phyloP scores from a whole-genome alignment of 495 filamentous ascomycete genomes.

The Penicillium silybi region DNA sequence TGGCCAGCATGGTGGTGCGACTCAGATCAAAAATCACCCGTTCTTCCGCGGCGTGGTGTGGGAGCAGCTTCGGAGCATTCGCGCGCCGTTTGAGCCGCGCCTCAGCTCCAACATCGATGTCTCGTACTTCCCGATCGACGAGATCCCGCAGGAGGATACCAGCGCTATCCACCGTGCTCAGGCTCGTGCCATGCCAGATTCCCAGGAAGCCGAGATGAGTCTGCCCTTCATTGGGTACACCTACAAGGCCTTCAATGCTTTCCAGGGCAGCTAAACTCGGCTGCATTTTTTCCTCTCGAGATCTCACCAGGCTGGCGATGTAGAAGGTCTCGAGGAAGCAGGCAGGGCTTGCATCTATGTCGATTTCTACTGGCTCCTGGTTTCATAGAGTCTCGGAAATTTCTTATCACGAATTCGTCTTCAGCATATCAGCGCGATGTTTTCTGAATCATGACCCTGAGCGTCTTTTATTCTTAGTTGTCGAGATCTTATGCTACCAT shows the following conservation, averaged over 20 bases:
- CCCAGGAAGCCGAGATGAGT: conserved; percentile 77
- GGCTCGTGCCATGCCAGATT: conserved; percentile 57
- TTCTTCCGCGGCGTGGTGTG: conserved; percentile 97
- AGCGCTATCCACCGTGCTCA: conserved; percentile 64
- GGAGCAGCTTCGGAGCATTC: conserved; percentile 83
- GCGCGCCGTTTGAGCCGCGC: conserved; percentile 92
- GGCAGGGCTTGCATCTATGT: conserved; percentile 37
- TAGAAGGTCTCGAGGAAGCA: conserved; percentile 16
- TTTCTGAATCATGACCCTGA: conserved; percentile 36
- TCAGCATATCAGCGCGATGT: conserved; percentile 43
- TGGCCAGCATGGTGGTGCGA: conserved; percentile 71
- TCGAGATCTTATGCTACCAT: conserved; percentile 25
- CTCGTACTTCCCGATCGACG: conserved; percentile 98
- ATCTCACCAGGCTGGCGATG: conserved; percentile 1
- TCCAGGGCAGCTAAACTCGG: conserved; percentile 40
- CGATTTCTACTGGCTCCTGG: conserved; percentile 13
- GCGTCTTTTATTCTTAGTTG: conserved; percentile 28
- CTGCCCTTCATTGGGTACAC: conserved; percentile 98
- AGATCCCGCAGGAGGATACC: conserved; percentile 91
- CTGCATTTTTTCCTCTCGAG: conserved; percentile 2
- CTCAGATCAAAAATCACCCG: conserved; percentile 86
- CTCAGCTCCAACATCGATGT: conserved; percentile 89
- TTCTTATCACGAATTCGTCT: conserved; percentile 23
- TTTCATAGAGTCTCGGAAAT: conserved; percentile 9
- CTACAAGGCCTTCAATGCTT: conserved; percentile 95